Evolutionary conservation across 140 eudicot species (phyloP), one percentile per base, ranked within the genome.

Genomic region (Eryngium alpinum): DNA sequence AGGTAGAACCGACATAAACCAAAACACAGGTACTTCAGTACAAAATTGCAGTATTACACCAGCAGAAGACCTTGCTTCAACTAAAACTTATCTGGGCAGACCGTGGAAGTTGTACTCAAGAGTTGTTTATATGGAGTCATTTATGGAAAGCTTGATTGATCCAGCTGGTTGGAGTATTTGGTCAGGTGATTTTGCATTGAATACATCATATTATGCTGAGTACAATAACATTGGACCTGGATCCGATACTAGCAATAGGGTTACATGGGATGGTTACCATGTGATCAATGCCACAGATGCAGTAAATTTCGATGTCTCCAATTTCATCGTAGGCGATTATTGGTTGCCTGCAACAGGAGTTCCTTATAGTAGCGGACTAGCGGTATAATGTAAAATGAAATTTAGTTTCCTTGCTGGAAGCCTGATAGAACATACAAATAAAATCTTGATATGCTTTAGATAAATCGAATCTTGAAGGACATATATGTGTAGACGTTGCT

Each of bases 321-420:
- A 69, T 69, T 69, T 69, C 32, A 13, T 69, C 15, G 74, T 44
- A 28, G 74, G 74, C 16, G 46, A 69, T 14, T 29, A 69, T 69
- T 69, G 74, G 74, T 69, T 69, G 74, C 74, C 74, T 69, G 74
- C 46, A 28, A 69, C 74, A 28, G 74, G 74, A 69, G 74, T 69
- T 27, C 74, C 74, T 11, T 69, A 14, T 43, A 29, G 14, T 43
- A 5, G 31, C 6, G 74, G 74, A 12, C 32, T 38, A 38, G 46
- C 46, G 7, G 7, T 38, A 38, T 69, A 43, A 69, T 69, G 74
- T 67, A 67, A 10, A 29, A 15, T 66, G 24, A 4, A 29, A 28
- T 18, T 28, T 14, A 28, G 17, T 31, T 25, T 65, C 72, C 22
- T 38, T 4, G 7, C 7, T 38, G 5, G 46, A 38, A 38, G 46